Base-by-base conservation (phyloP, 176 grass and related monocot species). In the Cocos nucifera region DNA sequence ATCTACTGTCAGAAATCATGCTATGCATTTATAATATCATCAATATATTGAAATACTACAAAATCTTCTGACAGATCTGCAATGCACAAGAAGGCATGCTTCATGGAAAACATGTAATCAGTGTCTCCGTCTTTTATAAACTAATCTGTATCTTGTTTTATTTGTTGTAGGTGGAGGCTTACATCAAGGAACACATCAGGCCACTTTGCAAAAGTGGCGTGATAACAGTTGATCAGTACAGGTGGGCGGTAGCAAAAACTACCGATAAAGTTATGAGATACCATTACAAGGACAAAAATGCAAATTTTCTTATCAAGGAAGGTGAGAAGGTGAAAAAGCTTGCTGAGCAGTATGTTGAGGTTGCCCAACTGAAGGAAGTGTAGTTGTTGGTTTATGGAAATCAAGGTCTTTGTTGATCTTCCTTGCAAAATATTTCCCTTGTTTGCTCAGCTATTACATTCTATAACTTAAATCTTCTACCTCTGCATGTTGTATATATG, bases 251-350 rank as follows among this genome's bases (percentile, higher is more conserved):
- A 5, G 32, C 7, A 0, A 92, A 85, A 75, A 81, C 93, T n/a
- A 82, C 81, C 0, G 93, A 92, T 3, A 92, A 98, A 53, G 87
- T 98, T 23, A 88, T 86, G 93, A 78, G 35, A 64, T 84, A 75
- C 74, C 93, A 98, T 55, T 67, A 19, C 4, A 75, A 88, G 6
- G 81, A 82, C 4, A 75, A 92, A 66, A 92, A 77, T 54, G 93
- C 93, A 1, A 92, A 74, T 76, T 98, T 98, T 55, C 60, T 98
- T 27, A 85, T 98, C 68, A 92, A 92, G 69, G 87, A 88, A 53
- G 81, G 93, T 6, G 93, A 98, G n/a, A 98, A 92, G 76, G 93
- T 98, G 54, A 98, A 86, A 70, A 92, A 73, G 49, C 84, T 98
- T 3, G 84, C 87, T 0, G 78, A 88, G 19, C 93, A 98, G 79